Conservation (phyloP, 768 basidiomycete genomes). For the Russula emetica region DNA sequence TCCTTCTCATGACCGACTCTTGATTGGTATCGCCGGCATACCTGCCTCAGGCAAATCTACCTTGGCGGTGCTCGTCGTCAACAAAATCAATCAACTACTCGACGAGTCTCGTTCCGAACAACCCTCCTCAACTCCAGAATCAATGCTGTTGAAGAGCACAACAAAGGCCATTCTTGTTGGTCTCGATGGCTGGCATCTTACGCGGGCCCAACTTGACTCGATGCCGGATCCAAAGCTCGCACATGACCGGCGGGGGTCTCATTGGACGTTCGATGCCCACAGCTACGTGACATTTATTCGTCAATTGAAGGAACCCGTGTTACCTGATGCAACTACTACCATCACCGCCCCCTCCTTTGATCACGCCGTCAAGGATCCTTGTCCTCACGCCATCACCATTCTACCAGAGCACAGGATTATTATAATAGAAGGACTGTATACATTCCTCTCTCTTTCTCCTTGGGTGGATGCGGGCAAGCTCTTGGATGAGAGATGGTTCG, state of each 20-base stretch:
- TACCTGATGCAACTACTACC: constrained; percentile 13
- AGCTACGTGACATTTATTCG: constrained; percentile 66
- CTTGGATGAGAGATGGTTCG: constrained; percentile 77
- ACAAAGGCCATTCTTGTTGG: constrained; percentile 60
- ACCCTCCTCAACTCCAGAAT: neutral
- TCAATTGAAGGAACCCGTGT: constrained; percentile 43
- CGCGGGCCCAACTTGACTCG: constrained; percentile 69
- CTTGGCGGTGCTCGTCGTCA: constrained; percentile 55
- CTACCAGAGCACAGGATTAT: constrained; percentile 67
- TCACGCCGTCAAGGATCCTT: constrained; percentile 85
- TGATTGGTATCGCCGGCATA: constrained; percentile 71
- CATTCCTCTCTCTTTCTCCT: constrained; percentile 64
- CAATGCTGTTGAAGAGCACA: neutral
- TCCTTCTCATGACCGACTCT: constrained; percentile 41
- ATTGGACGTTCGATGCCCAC: constrained; percentile 87
- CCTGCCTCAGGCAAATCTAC: constrained; percentile 89
- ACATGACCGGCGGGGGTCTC: constrained; percentile 73
- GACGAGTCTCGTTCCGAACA: constrained; percentile 7
- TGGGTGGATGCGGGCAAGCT: constrained; percentile 63
- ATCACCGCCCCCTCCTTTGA: constrained; percentile 79
- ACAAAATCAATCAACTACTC: constrained; percentile 48
- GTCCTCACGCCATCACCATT: constrained; percentile 54
- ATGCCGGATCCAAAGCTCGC: constrained; percentile 76
- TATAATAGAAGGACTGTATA: constrained; percentile 88
- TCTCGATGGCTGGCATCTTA: constrained; percentile 90